A percentile compares a stretch with the other conserved stretches of the same genome.
phyloP scores from a whole-genome alignment of 176 grass and related monocot genomes.

The Puya raimondii region DNA sequence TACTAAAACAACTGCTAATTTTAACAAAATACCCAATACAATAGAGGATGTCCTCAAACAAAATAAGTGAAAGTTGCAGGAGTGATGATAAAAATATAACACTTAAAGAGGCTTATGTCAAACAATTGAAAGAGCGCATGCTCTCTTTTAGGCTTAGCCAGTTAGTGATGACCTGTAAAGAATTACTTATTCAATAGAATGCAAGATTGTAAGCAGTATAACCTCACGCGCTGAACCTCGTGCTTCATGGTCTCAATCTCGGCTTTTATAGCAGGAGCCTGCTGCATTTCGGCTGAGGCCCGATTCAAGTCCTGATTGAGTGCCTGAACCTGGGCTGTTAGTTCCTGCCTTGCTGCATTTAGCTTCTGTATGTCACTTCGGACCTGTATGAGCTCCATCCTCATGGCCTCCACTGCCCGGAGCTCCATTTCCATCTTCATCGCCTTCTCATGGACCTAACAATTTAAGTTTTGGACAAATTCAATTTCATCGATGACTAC shows the following conservation, averaged over 20 bases:
- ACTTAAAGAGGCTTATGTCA: too few species aligned
- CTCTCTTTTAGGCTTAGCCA: too few species aligned
- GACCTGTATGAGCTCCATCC: slow-evolving; percentile 45
- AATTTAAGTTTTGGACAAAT: not conserved
- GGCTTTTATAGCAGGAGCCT: slow-evolving; percentile 55
- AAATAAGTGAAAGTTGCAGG: too few species aligned
- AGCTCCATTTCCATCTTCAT: slow-evolving; percentile 61
- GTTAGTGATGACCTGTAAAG: not conserved
- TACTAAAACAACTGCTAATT: too few species aligned
- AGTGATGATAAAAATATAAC: too few species aligned
- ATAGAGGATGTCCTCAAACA: too few species aligned
- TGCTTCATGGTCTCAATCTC: slow-evolving; percentile 61
- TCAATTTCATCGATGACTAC: not conserved
- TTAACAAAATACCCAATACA: too few species aligned
- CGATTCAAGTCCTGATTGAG: slow-evolving; percentile 58
- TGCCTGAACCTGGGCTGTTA: slow-evolving; percentile 50
- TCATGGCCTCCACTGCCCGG: slow-evolving; percentile 38
- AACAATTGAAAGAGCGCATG: too few species aligned
- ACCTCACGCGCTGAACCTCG: slow-evolving; percentile 65
- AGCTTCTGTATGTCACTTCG: slow-evolving; percentile 56
- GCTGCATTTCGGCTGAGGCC: slow-evolving; percentile 48
- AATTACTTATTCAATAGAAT: not conserved
- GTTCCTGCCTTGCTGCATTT: slow-evolving; percentile 46
- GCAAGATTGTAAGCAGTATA: not conserved
- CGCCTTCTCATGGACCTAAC: slow-evolving; percentile 50